Conservation (phyloP, 2,329 filamentous ascomycete genomes). For the Lasiodiplodia sp. region DNA sequence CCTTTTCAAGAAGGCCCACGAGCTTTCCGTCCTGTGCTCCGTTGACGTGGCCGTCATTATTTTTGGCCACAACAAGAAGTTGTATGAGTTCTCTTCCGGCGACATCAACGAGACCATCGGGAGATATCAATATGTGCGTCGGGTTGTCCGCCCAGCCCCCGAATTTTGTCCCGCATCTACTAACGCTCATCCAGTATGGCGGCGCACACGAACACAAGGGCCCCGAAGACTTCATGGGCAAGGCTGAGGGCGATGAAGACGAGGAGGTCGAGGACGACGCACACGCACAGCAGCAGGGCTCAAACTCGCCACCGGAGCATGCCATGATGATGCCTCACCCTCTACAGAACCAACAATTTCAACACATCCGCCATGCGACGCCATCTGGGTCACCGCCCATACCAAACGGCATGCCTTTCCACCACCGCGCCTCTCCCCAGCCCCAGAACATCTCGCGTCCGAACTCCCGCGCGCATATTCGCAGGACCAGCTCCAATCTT, state of each 20-base stretch:
- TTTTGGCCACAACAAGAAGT: conserved; percentile 98
- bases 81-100: conserved; percentile 95
- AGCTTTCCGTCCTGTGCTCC: conserved; percentile 95
- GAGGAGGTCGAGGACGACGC: conserved; percentile 76
- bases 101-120: conserved; percentile 92
- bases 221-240: conserved; percentile 87
- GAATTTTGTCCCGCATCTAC: conserved; percentile 28
- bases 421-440: conserved; percentile 81
- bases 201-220: conserved; percentile 96
- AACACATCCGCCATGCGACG: conserved; percentile 81
- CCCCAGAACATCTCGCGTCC: conserved; percentile 78
- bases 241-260: conserved; percentile 73
- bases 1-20: conserved; percentile 99
- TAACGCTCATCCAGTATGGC: conserved; percentile 72
- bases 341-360: conserved; percentile 67
- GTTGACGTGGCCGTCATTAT: conserved; percentile 99
- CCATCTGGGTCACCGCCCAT: conserved; percentile 91
- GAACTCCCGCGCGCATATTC: conserved; percentile 79
- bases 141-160: conserved; percentile 11
- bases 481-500: conserved; percentile 77
- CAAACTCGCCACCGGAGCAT: conserved; percentile 69
- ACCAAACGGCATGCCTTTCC: conserved; percentile 75
- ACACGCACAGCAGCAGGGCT: conserved; percentile 75
- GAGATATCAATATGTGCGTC: conserved; percentile 86
- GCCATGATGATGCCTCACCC: conserved; percentile 57